Percentiles rank a stretch among this genome's conserved stretches.
Evolutionary conservation across 1,284 basidiomycete genomes (phyloP).

Genomic region (Naganishia cerealis): DNA sequence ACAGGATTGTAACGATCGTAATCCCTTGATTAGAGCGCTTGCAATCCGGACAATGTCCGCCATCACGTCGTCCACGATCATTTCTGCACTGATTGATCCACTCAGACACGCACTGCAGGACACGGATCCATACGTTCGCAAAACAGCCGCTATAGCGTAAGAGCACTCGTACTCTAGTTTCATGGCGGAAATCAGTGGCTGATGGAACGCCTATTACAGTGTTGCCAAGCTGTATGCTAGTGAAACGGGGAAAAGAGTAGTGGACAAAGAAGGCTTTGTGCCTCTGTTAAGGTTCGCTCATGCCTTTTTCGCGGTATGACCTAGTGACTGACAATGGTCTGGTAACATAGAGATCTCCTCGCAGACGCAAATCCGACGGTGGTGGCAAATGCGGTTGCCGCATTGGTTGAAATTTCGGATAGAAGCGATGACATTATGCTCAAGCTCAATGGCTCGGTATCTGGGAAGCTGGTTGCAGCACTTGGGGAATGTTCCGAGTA

Average conservation of each 20-base stretch:
- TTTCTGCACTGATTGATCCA: constrained; percentile 92
- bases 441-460: constrained; percentile 52
- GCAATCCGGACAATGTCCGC: constrained; percentile 98
- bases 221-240: constrained; percentile 96
- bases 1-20: constrained; percentile 88
- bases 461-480: constrained; percentile 81
- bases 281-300: constrained; percentile 79
- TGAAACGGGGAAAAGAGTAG: constrained; percentile 74
- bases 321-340: constrained; percentile 21
- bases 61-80: constrained; percentile 92
- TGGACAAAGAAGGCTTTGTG: constrained; percentile 90
- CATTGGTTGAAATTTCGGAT: constrained; percentile 78
- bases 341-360: constrained; percentile 59
- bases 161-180: constrained; percentile 6
- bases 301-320: constrained; percentile 75
- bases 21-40: constrained; percentile 90
- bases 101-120: constrained; percentile 87
- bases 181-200: not conserved
- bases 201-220: constrained; percentile 35
- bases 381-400: constrained; percentile 95
- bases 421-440: constrained; percentile 60
- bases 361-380: constrained; percentile 93
- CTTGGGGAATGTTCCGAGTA: constrained; percentile 98
- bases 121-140: constrained; percentile 94
- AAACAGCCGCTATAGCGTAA: constrained; percentile 82